A percentile compares a stretch with the other conserved stretches of the same genome.
These are phyloP conservation scores for Stereum hirsutum DNA, from an alignment of 1,284 basidiomycete genomes.

Conservation along the genomic window DNA sequence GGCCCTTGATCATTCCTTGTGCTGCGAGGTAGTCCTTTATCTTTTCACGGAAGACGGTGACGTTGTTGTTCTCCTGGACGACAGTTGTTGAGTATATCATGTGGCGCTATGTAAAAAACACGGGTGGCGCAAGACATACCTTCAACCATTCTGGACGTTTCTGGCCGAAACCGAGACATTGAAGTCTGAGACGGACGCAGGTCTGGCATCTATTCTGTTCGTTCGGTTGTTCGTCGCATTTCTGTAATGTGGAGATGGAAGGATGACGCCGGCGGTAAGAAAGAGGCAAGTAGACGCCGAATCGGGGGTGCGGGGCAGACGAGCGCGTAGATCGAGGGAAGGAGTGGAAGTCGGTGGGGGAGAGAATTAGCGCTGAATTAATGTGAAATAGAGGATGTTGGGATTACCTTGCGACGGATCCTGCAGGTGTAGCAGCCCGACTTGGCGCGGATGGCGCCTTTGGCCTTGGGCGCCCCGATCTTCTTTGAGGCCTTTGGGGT, in stretches of 20 bases:
- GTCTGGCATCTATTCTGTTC: slow-evolving; percentile 58
- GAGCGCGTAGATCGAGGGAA: slow-evolving; percentile 5
- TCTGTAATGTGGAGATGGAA: slow-evolving; percentile 34
- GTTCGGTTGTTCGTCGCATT: slow-evolving; percentile 72
- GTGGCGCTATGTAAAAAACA: background rate
- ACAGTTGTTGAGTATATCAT: too few relatives aligned
- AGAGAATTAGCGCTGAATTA: too few relatives aligned
- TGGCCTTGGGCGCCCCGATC: slow-evolving; percentile 55
- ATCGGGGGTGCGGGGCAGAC: background rate
- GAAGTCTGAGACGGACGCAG: slow-evolving; percentile 69
- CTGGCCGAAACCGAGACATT: slow-evolving; percentile 76
- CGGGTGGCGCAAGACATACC: slow-evolving; percentile 29
- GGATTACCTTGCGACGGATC: slow-evolving; percentile 66
- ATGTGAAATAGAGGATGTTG: slow-evolving; percentile 9
- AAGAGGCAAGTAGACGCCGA: slow-evolving; percentile 12
- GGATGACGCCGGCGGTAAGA: slow-evolving; percentile 7
- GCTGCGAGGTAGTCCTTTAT: slow-evolving; percentile 70
- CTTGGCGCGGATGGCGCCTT: slow-evolving; percentile 73
- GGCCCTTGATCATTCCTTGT: slow-evolving; percentile 80
- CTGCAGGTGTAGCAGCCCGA: slow-evolving; percentile 81
- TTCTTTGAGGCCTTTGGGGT: slow-evolving; percentile 29
- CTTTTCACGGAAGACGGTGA: slow-evolving; percentile 57
- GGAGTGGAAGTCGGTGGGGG: slow-evolving; percentile 10
- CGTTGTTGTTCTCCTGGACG: slow-evolving; percentile 56
- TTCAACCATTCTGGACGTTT: slow-evolving; percentile 81